Evolutionary conservation across 2,329 filamentous ascomycete species (phyloP).

Genomic region (Aspergillus ochraceoroseus): DNA sequence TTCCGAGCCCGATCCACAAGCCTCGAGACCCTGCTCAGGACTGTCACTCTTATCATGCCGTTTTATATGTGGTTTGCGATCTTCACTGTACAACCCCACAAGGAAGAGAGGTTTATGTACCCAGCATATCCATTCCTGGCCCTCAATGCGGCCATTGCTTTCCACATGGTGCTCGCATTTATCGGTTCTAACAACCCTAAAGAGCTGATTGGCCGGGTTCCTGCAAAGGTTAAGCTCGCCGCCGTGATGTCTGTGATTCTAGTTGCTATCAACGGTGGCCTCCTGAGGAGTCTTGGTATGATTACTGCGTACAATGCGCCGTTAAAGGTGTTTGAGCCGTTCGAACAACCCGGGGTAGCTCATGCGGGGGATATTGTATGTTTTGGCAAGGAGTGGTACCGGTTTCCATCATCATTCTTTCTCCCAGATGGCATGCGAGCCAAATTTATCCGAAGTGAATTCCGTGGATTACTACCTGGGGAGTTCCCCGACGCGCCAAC

Average conservation of each 20-base stretch:
- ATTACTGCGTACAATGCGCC: slow-evolving; percentile 81
- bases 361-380: slow-evolving; percentile 67
- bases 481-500: slow-evolving; percentile 73
- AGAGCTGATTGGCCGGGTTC: slow-evolving; percentile 64
- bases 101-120: slow-evolving; percentile 99
- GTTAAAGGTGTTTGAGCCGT: slow-evolving; percentile 54
- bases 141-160: slow-evolving; percentile 77
- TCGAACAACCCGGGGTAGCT: slow-evolving; percentile 50
- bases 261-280: slow-evolving; percentile 59
- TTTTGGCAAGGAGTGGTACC: slow-evolving; percentile 96
- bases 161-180: slow-evolving; percentile 73
- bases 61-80: slow-evolving; percentile 94
- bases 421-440: slow-evolving; percentile 75
- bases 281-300: slow-evolving; percentile 69
- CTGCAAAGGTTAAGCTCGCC: slow-evolving; percentile 66
- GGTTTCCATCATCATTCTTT: slow-evolving; percentile 90
- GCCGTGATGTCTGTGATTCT: slow-evolving; percentile 59
- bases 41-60: slow-evolving; percentile 70
- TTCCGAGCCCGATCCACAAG: slow-evolving; percentile 58
- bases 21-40: slow-evolving; percentile 66
- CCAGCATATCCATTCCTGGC: slow-evolving; percentile 87
- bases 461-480: slow-evolving; percentile 80
- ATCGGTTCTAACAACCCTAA: slow-evolving; percentile 66
- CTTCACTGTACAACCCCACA: slow-evolving; percentile 89
- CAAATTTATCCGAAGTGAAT: slow-evolving; percentile 88